phyloP scores from a whole-genome alignment of 257 asterid genomes.

The Nicotiana paniculata region DNA sequence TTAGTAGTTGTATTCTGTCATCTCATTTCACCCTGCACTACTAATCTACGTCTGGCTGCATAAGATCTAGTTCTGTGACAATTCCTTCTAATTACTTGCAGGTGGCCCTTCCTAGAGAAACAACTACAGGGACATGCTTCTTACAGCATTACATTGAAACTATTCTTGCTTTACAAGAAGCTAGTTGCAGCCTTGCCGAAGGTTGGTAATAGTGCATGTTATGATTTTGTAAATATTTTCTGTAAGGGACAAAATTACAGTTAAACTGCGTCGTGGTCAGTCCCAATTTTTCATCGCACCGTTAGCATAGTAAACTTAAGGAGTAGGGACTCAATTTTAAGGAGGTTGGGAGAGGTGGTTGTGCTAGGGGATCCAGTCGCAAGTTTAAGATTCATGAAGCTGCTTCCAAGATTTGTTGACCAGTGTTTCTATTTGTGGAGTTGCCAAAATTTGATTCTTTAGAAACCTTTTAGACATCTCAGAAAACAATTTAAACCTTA shows the following conservation, averaged over 20 bases:
- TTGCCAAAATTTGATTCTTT: not conserved
- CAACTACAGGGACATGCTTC: conserved; percentile 81
- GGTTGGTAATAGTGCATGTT: conserved; percentile 41
- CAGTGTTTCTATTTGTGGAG: not conserved
- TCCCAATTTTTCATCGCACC: not conserved
- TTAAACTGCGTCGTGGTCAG: not conserved
- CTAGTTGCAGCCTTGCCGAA: conserved; percentile 59
- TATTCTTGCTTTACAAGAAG: conserved; percentile 88
- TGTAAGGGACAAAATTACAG: not conserved
- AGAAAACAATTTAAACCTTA: not conserved
- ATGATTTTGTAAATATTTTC: not conserved
- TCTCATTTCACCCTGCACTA: not conserved
- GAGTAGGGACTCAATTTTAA: not conserved
- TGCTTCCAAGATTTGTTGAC: not conserved
- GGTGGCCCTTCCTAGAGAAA: conserved; percentile 92
- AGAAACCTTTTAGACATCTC: not conserved
- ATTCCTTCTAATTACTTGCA: conserved; percentile 28
- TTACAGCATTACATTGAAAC: conserved; percentile 86
- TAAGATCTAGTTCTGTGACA: conserved; percentile 16
- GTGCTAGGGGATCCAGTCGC: not conserved
- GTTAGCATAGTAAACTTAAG: not conserved
- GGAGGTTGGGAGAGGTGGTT: not conserved
- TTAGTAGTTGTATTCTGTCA: not conserved
- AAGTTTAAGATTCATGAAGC: not conserved
- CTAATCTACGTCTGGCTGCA: not conserved